These are phyloP conservation scores for Mycosarcoma mackinlayi DNA, from an alignment of 1,284 basidiomycete species.

Conservation along the genomic window DNA sequence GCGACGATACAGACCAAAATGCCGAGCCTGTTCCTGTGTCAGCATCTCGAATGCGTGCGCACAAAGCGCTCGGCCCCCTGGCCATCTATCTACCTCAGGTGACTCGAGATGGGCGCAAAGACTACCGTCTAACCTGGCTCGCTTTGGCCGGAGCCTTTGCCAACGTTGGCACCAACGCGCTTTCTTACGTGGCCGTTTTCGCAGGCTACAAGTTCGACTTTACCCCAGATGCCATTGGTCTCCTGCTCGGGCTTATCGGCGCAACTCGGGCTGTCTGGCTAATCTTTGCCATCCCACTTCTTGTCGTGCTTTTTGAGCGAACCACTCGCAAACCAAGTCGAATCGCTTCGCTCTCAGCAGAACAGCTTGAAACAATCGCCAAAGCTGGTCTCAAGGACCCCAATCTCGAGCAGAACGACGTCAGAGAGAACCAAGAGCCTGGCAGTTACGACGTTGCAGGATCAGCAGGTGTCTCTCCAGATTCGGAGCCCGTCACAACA, in stretches of 20 bases:
- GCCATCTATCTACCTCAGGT: constrained; percentile 41
- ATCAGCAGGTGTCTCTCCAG: no score
- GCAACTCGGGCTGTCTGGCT: constrained; percentile 39
- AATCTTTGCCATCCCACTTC: constrained; percentile 39
- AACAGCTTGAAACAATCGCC: constrained; percentile 27
- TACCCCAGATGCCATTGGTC: constrained; percentile 41
- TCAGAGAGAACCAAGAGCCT: constrained; percentile 4
- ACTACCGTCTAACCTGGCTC: constrained; percentile 44
- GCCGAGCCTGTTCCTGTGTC: neutral
- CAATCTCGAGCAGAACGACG: constrained; percentile 15
- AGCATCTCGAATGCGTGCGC: constrained; percentile 15
- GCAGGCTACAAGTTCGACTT: constrained; percentile 49
- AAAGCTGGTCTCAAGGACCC: constrained; percentile 42
- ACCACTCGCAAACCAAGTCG: constrained; percentile 22
- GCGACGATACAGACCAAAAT: neutral
- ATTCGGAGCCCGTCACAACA: no score
- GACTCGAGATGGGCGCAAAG: constrained; percentile 26
- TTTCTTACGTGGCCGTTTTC: constrained; percentile 41
- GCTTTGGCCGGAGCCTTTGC: constrained; percentile 37
- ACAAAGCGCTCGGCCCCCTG: constrained; percentile 34
- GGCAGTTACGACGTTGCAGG: constrained; percentile 2
- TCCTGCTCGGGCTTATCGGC: constrained; percentile 37
- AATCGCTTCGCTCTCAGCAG: constrained; percentile 20
- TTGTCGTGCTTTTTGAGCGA: constrained; percentile 36
- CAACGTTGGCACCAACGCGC: constrained; percentile 38